Evolutionary conservation across 2,329 filamentous ascomycete genomes (phyloP).

Genomic region (Tolypocladium tropicale): DNA sequence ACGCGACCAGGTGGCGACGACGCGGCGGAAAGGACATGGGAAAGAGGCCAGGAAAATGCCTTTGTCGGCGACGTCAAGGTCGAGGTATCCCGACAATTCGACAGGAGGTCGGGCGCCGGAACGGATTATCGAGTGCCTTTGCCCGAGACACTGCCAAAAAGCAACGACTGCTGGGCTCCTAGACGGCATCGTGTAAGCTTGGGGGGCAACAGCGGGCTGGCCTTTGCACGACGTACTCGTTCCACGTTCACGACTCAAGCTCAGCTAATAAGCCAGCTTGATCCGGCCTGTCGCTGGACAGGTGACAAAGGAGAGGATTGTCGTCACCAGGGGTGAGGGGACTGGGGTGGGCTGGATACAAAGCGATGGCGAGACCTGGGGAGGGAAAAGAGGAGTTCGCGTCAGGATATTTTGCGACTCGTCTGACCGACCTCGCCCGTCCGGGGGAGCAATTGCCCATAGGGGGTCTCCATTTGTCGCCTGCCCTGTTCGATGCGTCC

Average conservation of each 20-base stretch:
- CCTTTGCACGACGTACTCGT: background rate
- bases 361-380: background rate
- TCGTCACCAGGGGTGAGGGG: no score
- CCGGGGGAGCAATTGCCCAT: background rate
- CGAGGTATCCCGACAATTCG: background rate
- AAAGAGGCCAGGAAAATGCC: background rate
- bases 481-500: background rate
- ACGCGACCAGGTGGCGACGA: background rate
- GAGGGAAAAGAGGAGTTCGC: background rate
- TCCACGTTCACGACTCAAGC: background rate
- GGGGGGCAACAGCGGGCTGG: background rate
- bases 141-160: constrained; percentile 4
- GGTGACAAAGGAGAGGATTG: no score
- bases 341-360: no score
- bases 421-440: background rate
- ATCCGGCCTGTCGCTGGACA: background rate
- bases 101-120: constrained; percentile 1
- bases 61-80: constrained; percentile 1
- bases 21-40: background rate
- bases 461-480: background rate
- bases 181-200: background rate
- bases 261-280: background rate
- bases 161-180: constrained; percentile 1
- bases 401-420: background rate
- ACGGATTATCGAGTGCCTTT: constrained; percentile 1